These are phyloP conservation scores for Emmonsiellopsis sp. DNA, from an alignment of 2,329 filamentous ascomycete species.

Conservation along the genomic window DNA sequence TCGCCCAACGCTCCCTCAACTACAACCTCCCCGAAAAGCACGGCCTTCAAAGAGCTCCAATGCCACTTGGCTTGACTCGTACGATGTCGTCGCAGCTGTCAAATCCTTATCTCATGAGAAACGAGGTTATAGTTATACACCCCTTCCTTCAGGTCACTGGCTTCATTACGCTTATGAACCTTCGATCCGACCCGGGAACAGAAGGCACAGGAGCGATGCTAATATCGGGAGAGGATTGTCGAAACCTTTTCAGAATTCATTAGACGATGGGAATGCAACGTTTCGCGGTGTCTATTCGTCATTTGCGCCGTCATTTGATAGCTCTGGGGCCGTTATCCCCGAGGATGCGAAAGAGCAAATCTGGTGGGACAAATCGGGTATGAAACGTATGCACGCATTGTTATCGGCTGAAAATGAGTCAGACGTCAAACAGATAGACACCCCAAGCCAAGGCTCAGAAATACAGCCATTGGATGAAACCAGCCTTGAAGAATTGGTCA, in stretches of 20 bases:
- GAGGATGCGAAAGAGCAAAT: constrained; percentile 31
- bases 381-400: constrained; percentile 27
- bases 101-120: constrained; percentile 26
- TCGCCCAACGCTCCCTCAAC: constrained; percentile 25
- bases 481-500: constrained; percentile 33
- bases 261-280: constrained; percentile 23
- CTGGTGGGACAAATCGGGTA: constrained; percentile 38
- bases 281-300: constrained; percentile 39
- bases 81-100: constrained; percentile 28
- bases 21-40: constrained; percentile 32
- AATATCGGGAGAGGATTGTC: background rate
- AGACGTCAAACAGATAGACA: constrained; percentile 3
- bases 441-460: constrained; percentile 11
- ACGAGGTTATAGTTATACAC: constrained; percentile 31
- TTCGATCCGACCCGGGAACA: background rate
- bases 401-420: constrained; percentile 17
- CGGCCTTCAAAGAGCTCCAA: constrained; percentile 22
- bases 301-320: constrained; percentile 40
- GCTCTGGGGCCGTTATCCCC: constrained; percentile 33
- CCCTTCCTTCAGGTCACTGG: constrained; percentile 33
- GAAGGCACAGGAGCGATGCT: background rate
- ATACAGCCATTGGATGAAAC: constrained; percentile 26
- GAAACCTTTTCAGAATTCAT: background rate
- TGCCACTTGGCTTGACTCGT: constrained; percentile 32
- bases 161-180: constrained; percentile 28